Evolutionary conservation across 345 rosid genomes (phyloP), one percentile per base, ranked within the genome.

Genomic region (Aquilaria sinensis): DNA sequence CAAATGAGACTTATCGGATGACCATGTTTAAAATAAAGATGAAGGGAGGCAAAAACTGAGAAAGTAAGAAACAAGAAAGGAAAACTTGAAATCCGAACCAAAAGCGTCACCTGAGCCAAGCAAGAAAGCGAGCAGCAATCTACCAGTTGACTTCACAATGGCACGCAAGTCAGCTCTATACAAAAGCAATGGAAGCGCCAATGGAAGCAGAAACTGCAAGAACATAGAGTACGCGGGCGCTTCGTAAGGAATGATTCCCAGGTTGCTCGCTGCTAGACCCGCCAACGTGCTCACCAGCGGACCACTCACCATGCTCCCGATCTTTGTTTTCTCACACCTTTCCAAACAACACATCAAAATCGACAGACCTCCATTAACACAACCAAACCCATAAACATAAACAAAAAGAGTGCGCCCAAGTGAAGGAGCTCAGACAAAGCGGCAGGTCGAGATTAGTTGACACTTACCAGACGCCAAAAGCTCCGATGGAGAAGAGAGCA

Each of bases 281-380:
- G 84, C 67, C 79, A 89, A 78, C 10, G 90, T 87, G 81, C 98
- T 87, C 16, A 84, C 84, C 16, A 89, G 65, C 41, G 96, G 91
- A 1, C 80, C 96, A 62, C 96, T 89, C 72, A 89, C 64, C 81
- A 73, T 81, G 53, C 88, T 81, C 60, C 98, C 96, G 32, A 87
- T 63, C 75, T 77, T 84, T 29, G 93, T 84, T 78, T 78, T 83
- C 80, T 89, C 96, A n/a, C 91, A 83, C 96, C 94, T 91, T 8
- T 1, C 51, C 30, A 29, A 51, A 11, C 57, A 37, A 51, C 6
- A 31, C 55, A 62, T 5, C 34, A 47, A 46, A 58, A 43, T 9
- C 52, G 47, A 58, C 16, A 1, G 45, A 45, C 23, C 45, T 4
- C 47, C 48, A 13, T 16, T 51, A 37, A 54, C 14, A 23, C 23